A percentile compares a stretch with the other conserved stretches of the same genome.
Conservation (phyloP, 2,329 filamentous ascomycete genomes). For the Colletotrichum sansevieriae region DNA sequence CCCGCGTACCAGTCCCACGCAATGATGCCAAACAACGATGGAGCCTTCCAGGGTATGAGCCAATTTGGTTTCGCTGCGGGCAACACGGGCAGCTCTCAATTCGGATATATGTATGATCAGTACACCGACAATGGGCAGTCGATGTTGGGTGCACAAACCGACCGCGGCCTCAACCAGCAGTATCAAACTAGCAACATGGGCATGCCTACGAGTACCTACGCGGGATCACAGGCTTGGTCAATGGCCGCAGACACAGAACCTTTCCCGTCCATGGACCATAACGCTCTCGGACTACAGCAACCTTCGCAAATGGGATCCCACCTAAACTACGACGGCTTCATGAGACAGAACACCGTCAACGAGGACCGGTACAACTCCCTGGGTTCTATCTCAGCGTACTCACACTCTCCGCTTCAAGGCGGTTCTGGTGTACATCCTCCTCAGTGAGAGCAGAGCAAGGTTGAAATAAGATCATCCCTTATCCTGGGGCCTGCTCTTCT, state of each 20-base stretch:
- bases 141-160: conserved; percentile 27
- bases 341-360: conserved; percentile 48
- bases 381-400: conserved; percentile 59
- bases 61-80: conserved; percentile 15
- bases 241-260: conserved; percentile 51
- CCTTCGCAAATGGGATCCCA: conserved; percentile 41
- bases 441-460: conserved; percentile 13
- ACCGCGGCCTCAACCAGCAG: conserved; percentile 46
- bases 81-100: conserved; percentile 16
- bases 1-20: conserved; percentile 23
- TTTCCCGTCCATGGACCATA: conserved; percentile 51
- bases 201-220: conserved; percentile 48
- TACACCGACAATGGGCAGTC: conserved; percentile 18
- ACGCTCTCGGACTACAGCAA: conserved; percentile 54
- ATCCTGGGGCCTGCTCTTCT: not conserved
- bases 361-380: conserved; percentile 54
- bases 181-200: conserved; percentile 46
- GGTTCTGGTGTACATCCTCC: conserved; percentile 53
- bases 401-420: conserved; percentile 56
- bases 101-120: conserved; percentile 28
- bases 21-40: conserved; percentile 15
- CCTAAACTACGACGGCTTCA: conserved; percentile 51
- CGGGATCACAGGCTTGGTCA: conserved; percentile 48
- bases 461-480: not conserved
- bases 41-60: not conserved